Evolutionary conservation across 352 stramenopile genomes (phyloP).

Genomic region (Peronospora farinosa): DNA sequence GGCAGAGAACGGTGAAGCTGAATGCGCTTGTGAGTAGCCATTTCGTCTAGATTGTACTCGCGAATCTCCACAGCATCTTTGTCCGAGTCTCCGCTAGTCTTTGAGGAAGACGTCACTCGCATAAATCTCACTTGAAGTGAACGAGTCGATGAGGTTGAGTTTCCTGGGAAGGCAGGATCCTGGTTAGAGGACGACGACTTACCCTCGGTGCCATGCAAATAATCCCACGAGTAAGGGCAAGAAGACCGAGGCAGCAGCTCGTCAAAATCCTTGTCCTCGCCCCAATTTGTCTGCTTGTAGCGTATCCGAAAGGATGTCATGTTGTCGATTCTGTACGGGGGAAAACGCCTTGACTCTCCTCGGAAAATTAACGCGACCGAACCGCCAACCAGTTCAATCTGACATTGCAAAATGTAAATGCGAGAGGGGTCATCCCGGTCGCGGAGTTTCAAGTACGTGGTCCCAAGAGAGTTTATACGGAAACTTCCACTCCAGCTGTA

Average conservation of each 20-base stretch:
- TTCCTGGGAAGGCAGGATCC: constrained; percentile 57
- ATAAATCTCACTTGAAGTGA: constrained; percentile 84
- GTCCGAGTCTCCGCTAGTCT: constrained; percentile 39
- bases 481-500: constrained; percentile 86
- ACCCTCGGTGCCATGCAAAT: constrained; percentile 60
- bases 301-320: constrained; percentile 87
- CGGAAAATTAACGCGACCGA: constrained; percentile 82
- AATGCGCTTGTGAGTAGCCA: constrained; percentile 72
- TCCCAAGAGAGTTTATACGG: constrained; percentile 78
- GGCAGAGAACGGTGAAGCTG: constrained; percentile 79
- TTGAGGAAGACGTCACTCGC: constrained; percentile 68
- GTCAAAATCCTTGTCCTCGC: constrained; percentile 65
- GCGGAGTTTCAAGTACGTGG: constrained; percentile 82
- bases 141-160: constrained; percentile 52
- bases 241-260: constrained; percentile 65
- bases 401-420: constrained; percentile 87
- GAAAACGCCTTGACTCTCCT: constrained; percentile 81
- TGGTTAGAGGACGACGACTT: constrained; percentile 51
- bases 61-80: constrained; percentile 82
- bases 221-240: constrained; percentile 84
- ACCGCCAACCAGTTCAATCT: constrained; percentile 80
- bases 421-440: constrained; percentile 55
- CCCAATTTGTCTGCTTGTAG: constrained; percentile 80
- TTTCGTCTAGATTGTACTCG: constrained; percentile 86
- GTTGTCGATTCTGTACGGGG: constrained; percentile 88